A percentile compares a stretch with the other conserved stretches of the same genome.
phyloP scores from a whole-genome alignment of 1,284 basidiomycete genomes.

The Cryptococcus maquisensis region DNA sequence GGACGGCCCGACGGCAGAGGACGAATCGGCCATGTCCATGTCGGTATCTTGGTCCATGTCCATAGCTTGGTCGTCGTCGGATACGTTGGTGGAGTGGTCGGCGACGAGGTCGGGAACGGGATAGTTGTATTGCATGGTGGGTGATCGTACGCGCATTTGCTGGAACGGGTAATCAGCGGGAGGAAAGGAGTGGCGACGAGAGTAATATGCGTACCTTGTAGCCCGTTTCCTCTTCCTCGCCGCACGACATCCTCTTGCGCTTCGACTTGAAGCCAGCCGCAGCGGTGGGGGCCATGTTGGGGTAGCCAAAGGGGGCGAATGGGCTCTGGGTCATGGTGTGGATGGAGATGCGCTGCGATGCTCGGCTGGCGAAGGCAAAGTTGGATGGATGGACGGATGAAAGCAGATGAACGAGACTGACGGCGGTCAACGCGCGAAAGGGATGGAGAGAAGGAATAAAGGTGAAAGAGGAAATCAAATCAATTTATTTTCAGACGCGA shows the following conservation, averaged over 20 bases:
- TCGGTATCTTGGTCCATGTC: slow-evolving; percentile 39
- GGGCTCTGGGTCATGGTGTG: not conserved
- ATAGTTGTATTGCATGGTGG: slow-evolving; percentile 20
- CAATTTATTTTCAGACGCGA: not conserved
- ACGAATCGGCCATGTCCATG: slow-evolving; percentile 25
- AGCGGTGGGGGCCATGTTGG: slow-evolving; percentile 1
- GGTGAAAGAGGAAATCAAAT: not conserved
- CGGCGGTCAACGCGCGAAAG: not conserved
- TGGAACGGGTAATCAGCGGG: not conserved
- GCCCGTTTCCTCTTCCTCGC: slow-evolving; percentile 19
- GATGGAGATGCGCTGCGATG: not conserved
- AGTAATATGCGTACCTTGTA: slow-evolving; percentile 20
- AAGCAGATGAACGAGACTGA: not conserved
- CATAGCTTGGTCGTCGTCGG: slow-evolving; percentile 38
- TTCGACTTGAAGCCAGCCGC: slow-evolving; percentile 36
- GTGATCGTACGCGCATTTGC: slow-evolving; percentile 30
- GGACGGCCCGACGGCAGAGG: slow-evolving; percentile 1
- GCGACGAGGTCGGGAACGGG: slow-evolving; percentile 36
- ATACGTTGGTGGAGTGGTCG: slow-evolving; percentile 34
- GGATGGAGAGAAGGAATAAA: not conserved
- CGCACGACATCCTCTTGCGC: slow-evolving; percentile 35
- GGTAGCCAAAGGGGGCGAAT: not conserved
- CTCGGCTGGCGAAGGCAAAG: not conserved
- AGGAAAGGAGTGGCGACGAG: not conserved
- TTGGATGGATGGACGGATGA: not conserved